Base-by-base conservation (phyloP, 345 rosid genomes). In the Eucalyptus tenuipes region DNA sequence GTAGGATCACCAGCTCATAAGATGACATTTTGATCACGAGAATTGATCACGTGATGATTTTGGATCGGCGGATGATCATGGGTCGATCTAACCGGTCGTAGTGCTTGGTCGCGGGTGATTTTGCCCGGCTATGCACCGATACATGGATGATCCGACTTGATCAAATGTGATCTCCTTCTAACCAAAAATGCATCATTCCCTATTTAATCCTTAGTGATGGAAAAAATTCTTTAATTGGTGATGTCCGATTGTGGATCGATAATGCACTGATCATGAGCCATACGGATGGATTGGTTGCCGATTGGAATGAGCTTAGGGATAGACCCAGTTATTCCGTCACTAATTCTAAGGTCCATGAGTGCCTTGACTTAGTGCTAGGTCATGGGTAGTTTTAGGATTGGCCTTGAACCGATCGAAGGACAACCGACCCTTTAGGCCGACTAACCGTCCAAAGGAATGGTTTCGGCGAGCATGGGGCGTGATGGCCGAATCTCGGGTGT, bases 141-240 rank as follows among this genome's bases (percentile, higher is more conserved):
- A 52, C 10, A 52, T 0, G 1, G 0, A 2, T 0, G 0, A 52
- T 52, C 4, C 0, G 0, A 52, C 55, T 52, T 18, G 10, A 52
- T 52, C 55, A 52, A 52, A 52, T 52, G 55, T 18, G 55, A 52
- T 18, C 24, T 18, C 24, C 24, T 18, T 52, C 55, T 0, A 0
- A 52, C 55, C 10, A 52, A 52, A 52, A 52, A 52, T 18, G 0
- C 24, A 52, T 7, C 24, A 18, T 52, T 52, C 55, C 1, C 1
- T 52, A 18, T 52, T 52, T 52, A 18, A 52, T 18, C 10, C 55
- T 7, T 52, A 18, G 2, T 52, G 24, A 0, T 0, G n/a, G n/a
- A 52, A 52, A 52, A 18, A 1, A 52, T 18, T 52, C 24, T 52
- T 52, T 2, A 52, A 52, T 52, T 18, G 1, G 4, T 0, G 55